Percentiles rank a stretch among this genome's conserved stretches.
Evolutionary conservation across 257 asterid species (phyloP).

Genomic region (Asclepias syriaca): DNA sequence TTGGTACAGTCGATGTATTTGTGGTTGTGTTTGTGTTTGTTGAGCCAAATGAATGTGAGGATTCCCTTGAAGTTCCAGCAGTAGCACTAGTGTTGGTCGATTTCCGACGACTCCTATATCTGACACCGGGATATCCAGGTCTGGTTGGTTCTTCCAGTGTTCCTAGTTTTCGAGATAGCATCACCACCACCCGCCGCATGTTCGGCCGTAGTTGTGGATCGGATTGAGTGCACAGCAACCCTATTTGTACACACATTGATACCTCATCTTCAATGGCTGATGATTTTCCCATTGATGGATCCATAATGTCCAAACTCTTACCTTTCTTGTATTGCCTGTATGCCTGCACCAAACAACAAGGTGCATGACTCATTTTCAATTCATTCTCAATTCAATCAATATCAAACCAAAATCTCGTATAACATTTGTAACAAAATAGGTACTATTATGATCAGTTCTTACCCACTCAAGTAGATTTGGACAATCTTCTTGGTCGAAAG

Average conservation of each 20-base stretch:
- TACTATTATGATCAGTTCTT: conserved; percentile 23
- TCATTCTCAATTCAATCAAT: too few species aligned
- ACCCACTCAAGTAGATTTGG: conserved; percentile 78
- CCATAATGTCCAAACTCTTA: conserved; percentile 53
- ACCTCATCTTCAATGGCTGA: conserved; percentile 51
- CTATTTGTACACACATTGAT: conserved; percentile 47
- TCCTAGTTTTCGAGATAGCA: conserved; percentile 62
- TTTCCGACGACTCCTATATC: conserved; percentile 40
- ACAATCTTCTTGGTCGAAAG: conserved; percentile 60
- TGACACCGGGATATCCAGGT: conserved; percentile 70
- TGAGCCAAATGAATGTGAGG: conserved; percentile 43
- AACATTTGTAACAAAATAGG: not conserved
- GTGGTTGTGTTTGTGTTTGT: conserved; percentile 32
- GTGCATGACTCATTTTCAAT: too few species aligned
- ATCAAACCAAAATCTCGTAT: too few species aligned
- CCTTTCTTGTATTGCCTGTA: conserved; percentile 77
- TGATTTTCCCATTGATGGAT: conserved; percentile 55
- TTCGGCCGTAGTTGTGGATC: conserved; percentile 71
- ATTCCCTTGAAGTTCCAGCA: conserved; percentile 44
- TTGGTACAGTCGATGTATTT: conserved; percentile 26
- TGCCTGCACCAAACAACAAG: conserved; percentile 38
- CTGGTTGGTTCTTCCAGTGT: conserved; percentile 67
- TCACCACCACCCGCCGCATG: conserved; percentile 67
- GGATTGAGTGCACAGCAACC: conserved; percentile 72
- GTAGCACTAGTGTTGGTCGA: conserved; percentile 31